These are phyloP conservation scores for Macrocystidia cucumis DNA, from an alignment of 1,284 basidiomycete species.

Conservation along the genomic window DNA sequence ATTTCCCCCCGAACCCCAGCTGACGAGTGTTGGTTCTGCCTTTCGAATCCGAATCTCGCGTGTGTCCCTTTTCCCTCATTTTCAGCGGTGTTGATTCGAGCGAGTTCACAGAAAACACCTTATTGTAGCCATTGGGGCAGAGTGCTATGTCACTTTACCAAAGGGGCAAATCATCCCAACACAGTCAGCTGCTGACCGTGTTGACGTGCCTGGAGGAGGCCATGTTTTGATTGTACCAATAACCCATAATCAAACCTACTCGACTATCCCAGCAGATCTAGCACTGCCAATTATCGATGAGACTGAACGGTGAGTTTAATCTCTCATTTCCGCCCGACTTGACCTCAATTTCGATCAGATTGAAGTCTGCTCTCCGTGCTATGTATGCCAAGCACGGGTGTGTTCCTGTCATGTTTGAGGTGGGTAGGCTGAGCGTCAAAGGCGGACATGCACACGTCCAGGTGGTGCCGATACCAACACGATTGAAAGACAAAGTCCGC, in stretches of 20 bases:
- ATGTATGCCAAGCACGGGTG: conserved; percentile 69
- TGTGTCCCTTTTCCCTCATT: conserved; percentile 25
- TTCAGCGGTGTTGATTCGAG: neutral
- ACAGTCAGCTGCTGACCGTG: conserved; percentile 38
- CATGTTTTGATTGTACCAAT: conserved; percentile 90
- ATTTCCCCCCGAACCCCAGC: conserved; percentile 33
- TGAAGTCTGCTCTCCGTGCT: conserved; percentile 67
- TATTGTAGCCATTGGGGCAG: conserved; percentile 86
- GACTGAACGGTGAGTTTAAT: conserved; percentile 51
- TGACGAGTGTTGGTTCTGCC: conserved; percentile 93
- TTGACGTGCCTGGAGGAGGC: conserved; percentile 80
- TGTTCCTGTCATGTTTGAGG: conserved; percentile 77
- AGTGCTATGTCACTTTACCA: conserved; percentile 89
- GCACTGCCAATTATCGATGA: conserved; percentile 72
- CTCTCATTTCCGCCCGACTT: conserved; percentile 1
- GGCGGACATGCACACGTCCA: conserved; percentile 96
- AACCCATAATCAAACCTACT: conserved; percentile 53
- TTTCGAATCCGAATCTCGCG: conserved; percentile 88
- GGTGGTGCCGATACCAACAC: conserved; percentile 72
- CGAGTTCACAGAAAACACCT: conserved; percentile 71
- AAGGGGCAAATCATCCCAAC: conserved; percentile 91
- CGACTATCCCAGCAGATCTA: conserved; percentile 69
- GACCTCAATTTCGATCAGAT: conserved; percentile 34
- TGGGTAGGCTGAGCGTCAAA: conserved; percentile 74
- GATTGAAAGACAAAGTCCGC: conserved; percentile 56